phyloP scores from a whole-genome alignment of 345 rosid species.

The Geranium brycei region DNA sequence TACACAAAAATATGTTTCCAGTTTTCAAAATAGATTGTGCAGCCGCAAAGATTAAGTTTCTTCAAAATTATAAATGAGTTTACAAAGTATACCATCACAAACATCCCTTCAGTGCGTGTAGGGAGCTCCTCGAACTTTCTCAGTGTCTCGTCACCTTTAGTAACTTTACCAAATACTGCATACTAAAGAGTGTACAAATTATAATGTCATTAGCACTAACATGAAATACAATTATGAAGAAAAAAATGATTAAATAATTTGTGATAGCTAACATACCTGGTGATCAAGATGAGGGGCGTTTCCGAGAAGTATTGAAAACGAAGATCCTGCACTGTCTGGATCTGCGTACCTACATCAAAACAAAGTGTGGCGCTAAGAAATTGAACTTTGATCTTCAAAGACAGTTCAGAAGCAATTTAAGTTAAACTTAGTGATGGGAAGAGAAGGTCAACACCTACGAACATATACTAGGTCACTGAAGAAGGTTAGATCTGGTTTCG shows the following conservation, averaged over 20 bases:
- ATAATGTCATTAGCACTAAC: background rate
- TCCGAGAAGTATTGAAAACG: slow-evolving; percentile 94
- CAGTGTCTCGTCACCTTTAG: slow-evolving; percentile 86
- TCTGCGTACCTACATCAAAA: slow-evolving; percentile 45
- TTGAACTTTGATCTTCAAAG: background rate
- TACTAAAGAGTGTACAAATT: slow-evolving; percentile 31
- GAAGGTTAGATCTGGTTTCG: too few species aligned
- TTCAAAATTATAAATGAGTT: background rate
- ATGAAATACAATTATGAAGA: background rate
- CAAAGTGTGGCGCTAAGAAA: background rate
- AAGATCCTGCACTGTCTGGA: slow-evolving; percentile 83
- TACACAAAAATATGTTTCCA: too few species aligned
- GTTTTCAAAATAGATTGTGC: too few species aligned
- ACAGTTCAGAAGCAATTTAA: background rate
- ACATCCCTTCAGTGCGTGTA: slow-evolving; percentile 79
- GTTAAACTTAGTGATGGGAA: background rate
- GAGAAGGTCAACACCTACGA: background rate
- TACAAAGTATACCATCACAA: slow-evolving; percentile 60
- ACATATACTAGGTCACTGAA: too few species aligned
- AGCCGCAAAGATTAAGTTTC: background rate
- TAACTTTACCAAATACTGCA: slow-evolving; percentile 90
- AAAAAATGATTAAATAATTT: background rate
- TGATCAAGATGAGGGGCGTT: slow-evolving; percentile 93
- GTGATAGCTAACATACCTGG: slow-evolving; percentile 32
- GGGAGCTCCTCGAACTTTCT: slow-evolving; percentile 78